Evolutionary conservation across 1,139 yeast species (phyloP).

Genomic region (Tardiomyces depauwii): DNA sequence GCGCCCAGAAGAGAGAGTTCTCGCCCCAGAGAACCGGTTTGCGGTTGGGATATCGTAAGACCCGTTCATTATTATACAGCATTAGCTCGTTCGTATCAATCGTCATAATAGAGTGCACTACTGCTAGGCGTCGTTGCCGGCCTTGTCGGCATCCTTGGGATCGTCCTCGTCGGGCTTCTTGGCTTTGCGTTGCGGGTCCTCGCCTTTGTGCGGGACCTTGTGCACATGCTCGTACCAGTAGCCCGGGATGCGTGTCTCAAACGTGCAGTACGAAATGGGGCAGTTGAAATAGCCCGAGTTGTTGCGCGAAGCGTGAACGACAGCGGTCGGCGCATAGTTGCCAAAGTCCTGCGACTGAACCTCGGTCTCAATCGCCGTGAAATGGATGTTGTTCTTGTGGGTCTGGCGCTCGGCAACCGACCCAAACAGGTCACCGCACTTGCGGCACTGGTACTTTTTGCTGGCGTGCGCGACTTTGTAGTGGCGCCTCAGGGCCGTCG

Average conservation of each 20-base stretch:
- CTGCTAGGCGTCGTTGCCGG: no score
- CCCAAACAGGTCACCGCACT: constrained; percentile 18
- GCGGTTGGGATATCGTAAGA: no score
- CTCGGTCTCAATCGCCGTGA: constrained; percentile 12
- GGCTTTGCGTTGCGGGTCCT: constrained; percentile 13
- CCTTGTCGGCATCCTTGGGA: no score
- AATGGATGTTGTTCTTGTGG: constrained; percentile 20
- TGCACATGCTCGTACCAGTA: constrained; percentile 21
- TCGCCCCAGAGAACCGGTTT: no score
- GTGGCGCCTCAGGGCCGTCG: constrained; percentile 17
- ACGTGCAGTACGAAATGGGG: constrained; percentile 17
- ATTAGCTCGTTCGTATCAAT: neutral
- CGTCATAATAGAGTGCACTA: no score
- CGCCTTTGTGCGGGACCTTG: constrained; percentile 17
- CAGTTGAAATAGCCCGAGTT: constrained; percentile 16
- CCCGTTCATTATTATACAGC: no score
- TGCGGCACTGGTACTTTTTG: constrained; percentile 18
- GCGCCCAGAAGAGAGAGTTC: neutral
- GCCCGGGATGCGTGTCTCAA: constrained; percentile 18
- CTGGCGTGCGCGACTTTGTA: constrained; percentile 14
- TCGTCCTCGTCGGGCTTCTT: no score
- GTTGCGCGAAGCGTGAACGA: constrained; percentile 13
- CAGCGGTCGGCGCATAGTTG: constrained; percentile 13
- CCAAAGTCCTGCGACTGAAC: constrained; percentile 13
- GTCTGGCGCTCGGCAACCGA: constrained; percentile 21